Conservation (phyloP, 495 filamentous ascomycete genomes). For the Penicillium cosmopolitanum region DNA sequence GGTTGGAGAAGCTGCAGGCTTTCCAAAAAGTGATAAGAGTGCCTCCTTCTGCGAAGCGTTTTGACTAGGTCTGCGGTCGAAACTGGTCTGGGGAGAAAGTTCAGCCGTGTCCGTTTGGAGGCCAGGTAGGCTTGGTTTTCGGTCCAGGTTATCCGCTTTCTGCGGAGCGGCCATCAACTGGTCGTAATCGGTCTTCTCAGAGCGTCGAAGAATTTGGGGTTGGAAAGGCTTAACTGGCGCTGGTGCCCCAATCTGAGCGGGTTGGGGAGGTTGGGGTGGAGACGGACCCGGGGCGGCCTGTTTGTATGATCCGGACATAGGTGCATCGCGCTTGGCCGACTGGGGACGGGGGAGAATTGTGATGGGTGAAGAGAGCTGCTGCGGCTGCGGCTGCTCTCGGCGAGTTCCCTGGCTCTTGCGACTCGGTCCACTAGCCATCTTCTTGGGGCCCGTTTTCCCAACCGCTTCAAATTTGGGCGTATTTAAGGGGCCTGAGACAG, state of each 20-base stretch:
- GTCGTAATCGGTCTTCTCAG: slow-evolving; percentile 41
- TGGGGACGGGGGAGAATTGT: slow-evolving; percentile 50
- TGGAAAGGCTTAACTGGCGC: slow-evolving; percentile 56
- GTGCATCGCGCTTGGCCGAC: slow-evolving; percentile 37
- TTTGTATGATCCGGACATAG: slow-evolving; percentile 18
- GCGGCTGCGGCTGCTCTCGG: slow-evolving; percentile 22
- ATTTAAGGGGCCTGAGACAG: slow-evolving; percentile 55
- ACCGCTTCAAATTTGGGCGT: slow-evolving; percentile 51
- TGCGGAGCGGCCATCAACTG: slow-evolving; percentile 21
- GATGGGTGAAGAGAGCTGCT: slow-evolving; percentile 41
- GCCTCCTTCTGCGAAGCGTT: slow-evolving; percentile 66
- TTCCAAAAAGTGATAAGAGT: slow-evolving; percentile 74
- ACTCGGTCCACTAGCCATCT: slow-evolving; percentile 23
- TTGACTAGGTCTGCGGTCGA: slow-evolving; percentile 49
- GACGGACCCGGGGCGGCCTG: slow-evolving; percentile 23
- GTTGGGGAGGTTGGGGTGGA: slow-evolving; percentile 21
- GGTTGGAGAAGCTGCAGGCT: slow-evolving; percentile 42
- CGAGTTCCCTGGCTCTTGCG: slow-evolving; percentile 28
- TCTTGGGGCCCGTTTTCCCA: slow-evolving; percentile 30
- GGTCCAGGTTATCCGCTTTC: slow-evolving; percentile 13
- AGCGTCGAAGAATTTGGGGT: slow-evolving; percentile 62
- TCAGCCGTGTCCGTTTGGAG: slow-evolving; percentile 8
- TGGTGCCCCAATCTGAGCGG: slow-evolving; percentile 22
- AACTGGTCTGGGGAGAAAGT: slow-evolving; percentile 19
- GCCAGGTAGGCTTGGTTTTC: slow-evolving; percentile 20